Evolutionary conservation across 345 rosid species (phyloP), one percentile per base, ranked within the genome.

Genomic region (Salix suchowensis): DNA sequence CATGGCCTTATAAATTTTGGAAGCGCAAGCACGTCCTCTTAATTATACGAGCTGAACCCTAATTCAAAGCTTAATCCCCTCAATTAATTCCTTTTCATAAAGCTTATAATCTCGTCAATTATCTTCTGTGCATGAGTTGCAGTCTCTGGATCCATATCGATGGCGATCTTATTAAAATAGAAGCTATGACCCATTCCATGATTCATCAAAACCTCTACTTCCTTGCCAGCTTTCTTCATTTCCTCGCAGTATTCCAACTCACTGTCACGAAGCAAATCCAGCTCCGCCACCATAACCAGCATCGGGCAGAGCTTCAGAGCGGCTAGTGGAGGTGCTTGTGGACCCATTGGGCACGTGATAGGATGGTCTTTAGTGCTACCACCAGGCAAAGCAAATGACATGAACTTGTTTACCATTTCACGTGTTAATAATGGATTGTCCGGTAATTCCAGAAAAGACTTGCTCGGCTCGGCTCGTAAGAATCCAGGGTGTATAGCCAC

Each of bases 401-500:
- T 3, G 18, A 74, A 74, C 64, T 32, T 65, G 15, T 65, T 13
- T 23, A 65, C 64, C 77, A 74, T 74, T 34, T 65, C 77, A 8
- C 32, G 70, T 9, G 77, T 74, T 13, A 48, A 40, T 11, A 74
- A 30, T 1, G 77, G 77, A 30, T 67, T 44, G 18, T 74, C 70
- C 3, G 77, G 64, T 46, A 19, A 32, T 21, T 65, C 71, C 9
- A 24, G 1, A 10, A 39, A 28, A 2, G 71, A 74, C 21, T 74
- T 65, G 9, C 71, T 74, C 61, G 32, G 32, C 64, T 42, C 14
- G 1, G 40, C 13, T 46, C 76, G 67, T 4, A 65, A 0, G 13
- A 72, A 77, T 75, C 88, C 90, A 9, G 94, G 91, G 74, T 89
- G 90, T 21, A 91, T 85, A 73, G 89, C 69, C 77, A 91, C 80